phyloP scores from a whole-genome alignment of 257 asterid genomes.

The Agastache rugosa region DNA sequence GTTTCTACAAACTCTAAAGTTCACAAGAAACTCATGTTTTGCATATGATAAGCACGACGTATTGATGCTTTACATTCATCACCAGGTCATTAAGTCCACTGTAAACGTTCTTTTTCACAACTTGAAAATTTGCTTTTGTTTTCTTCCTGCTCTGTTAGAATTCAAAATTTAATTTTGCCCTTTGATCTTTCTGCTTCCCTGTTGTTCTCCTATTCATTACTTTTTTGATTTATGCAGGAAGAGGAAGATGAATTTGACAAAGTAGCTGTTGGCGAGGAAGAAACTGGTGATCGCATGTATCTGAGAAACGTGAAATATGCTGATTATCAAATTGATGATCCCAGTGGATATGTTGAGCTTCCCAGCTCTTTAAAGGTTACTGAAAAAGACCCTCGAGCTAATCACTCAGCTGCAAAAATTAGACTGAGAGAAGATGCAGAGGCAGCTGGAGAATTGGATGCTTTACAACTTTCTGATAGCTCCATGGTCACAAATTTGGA shows the following conservation, averaged over 20 bases:
- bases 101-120: not conserved
- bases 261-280: slow-evolving; percentile 67
- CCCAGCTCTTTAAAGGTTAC: slow-evolving; percentile 52
- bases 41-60: slow-evolving; percentile 2
- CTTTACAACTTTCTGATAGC: slow-evolving; percentile 48
- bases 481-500: slow-evolving; percentile 27
- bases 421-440: slow-evolving; percentile 85
- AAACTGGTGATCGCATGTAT: slow-evolving; percentile 56
- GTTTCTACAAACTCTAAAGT: not conserved
- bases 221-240: slow-evolving; percentile 56
- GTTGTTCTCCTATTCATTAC: not conserved
- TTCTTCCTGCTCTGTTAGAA: not conserved
- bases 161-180: not conserved
- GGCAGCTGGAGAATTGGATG: slow-evolving; percentile 59
- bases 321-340: slow-evolving; percentile 52
- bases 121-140: not conserved
- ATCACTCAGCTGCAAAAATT: slow-evolving; percentile 72
- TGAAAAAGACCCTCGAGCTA: slow-evolving; percentile 79
- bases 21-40: not conserved
- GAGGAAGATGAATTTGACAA: slow-evolving; percentile 91
- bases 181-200: slow-evolving; percentile 10
- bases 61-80: slow-evolving; percentile 7
- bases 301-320: slow-evolving; percentile 51
- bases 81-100: slow-evolving; percentile 1
- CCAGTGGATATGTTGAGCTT: slow-evolving; percentile 49